Evolutionary conservation across 495 filamentous ascomycete genomes (phyloP), one percentile per base, ranked within the genome.

Genomic region (Penicillium taxi): DNA sequence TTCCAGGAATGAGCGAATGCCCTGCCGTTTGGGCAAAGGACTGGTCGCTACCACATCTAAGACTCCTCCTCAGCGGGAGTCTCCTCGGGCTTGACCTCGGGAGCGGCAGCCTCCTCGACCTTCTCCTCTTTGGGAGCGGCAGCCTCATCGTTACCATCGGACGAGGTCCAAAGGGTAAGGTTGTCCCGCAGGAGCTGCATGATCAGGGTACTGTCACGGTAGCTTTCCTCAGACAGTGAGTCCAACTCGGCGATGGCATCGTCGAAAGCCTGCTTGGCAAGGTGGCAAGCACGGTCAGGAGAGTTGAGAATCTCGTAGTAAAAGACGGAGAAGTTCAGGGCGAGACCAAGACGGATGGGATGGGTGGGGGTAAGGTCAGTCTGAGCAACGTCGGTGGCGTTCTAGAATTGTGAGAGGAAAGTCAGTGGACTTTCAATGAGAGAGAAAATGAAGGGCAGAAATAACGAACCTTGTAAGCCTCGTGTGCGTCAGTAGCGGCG

Each of bases 281-380:
- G 78, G 65, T 98, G 91, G 77, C 91, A 98, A 56, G 91, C 91
- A 63, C 89, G 90, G 59, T 98, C 91, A 30, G 91, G 91, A 9
- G 91, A 94, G 81, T 96, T 98, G 51, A 98, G 75, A 63, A 98
- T 98, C 77, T 98, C 91, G 64, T 98, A 98, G 80, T 98, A 98
- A 74, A 98, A 98, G 50, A 98, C 91, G 26, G 93, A 96, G 80
- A 98, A 98, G 78, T 98, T 98, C 47, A 98, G 78, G 44, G 91
- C 91, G 48, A 98, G 84, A 59, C 91, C 91, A 44, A 98, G 86
- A 52, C 91, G 91, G 67, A 96, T 98, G 43, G 91, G 91, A 74
- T 98, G 91, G 46, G 91, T 98, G 23, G 91, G 91, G 34, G 93
- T 94, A 44, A 98, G 81, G 62, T 96, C 91, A 46, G 86, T 94